A percentile compares a stretch with the other conserved stretches of the same genome.
These are phyloP conservation scores for Solanum sejunctum DNA, from an alignment of 257 asterid genomes.

Conservation along the genomic window DNA sequence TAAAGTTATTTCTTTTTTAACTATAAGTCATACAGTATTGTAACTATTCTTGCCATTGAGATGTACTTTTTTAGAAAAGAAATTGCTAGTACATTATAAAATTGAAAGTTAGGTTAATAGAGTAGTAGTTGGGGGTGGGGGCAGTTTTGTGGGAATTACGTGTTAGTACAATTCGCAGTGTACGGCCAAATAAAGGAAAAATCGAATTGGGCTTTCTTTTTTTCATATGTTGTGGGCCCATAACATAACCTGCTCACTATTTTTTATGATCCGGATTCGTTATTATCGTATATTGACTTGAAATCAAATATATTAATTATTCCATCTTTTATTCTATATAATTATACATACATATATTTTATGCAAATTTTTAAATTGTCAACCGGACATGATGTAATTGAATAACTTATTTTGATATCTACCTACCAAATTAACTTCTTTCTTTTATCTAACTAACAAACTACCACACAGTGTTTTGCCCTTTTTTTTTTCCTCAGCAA, in stretches of 20 bases:
- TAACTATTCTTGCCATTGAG: neutral
- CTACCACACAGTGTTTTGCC: neutral
- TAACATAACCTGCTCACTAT: neutral
- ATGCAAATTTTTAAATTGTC: no score
- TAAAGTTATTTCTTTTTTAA: no score
- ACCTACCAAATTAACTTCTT: no score
- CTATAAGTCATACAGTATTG: neutral
- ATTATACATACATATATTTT: no score
- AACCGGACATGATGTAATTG: no score
- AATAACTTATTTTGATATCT: no score
- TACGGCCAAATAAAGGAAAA: neutral
- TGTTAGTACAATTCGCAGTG: neutral
- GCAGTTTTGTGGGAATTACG: neutral
- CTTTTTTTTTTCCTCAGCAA: neutral
- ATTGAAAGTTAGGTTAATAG: neutral
- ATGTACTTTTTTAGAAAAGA: neutral
- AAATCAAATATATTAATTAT: no score
- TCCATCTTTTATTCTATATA: no score
- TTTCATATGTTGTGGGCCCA: neutral
- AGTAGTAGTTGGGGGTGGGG: neutral
- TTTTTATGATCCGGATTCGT: no score
- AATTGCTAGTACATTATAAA: neutral
- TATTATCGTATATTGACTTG: no score
- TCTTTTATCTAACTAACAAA: no score
- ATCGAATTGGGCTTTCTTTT: neutral